Conservation (phyloP, 1,139 yeast genomes). For the Pneumocystis carinii region DNA sequence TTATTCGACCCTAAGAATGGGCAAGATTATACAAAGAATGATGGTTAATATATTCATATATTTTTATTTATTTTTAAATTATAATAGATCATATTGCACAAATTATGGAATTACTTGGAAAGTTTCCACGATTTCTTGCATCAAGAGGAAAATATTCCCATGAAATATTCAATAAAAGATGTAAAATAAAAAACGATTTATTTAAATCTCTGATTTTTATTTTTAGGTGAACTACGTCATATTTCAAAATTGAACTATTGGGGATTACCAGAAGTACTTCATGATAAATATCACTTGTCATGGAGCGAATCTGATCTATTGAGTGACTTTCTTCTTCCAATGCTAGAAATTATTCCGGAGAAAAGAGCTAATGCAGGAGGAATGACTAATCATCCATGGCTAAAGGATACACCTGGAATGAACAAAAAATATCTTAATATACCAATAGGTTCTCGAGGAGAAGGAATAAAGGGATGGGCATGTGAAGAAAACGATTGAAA, state of each 20-base stretch:
- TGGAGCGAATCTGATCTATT: slow-evolving; percentile 41
- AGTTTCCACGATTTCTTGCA: slow-evolving; percentile 39
- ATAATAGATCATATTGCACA: slow-evolving; percentile 60
- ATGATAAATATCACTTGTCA: slow-evolving; percentile 56
- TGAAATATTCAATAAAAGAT: slow-evolving; percentile 40
- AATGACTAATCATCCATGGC: slow-evolving; percentile 65
- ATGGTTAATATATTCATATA: slow-evolving; percentile 18
- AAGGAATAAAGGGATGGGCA: slow-evolving; percentile 65
- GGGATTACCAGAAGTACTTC: slow-evolving; percentile 50
- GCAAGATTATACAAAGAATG: slow-evolving; percentile 47
- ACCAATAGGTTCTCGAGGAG: slow-evolving; percentile 50
- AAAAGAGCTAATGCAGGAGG: slow-evolving; percentile 70
- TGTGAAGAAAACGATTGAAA: neutral
- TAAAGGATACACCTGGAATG: slow-evolving; percentile 45
- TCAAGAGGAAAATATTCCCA: slow-evolving; percentile 39
- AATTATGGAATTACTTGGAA: slow-evolving; percentile 57
- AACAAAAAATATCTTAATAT: slow-evolving; percentile 38
- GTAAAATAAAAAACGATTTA: neutral
- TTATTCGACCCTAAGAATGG: slow-evolving; percentile 70
- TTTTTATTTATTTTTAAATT: neutral
- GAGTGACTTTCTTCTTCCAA: slow-evolving; percentile 51
- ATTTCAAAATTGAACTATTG: slow-evolving; percentile 55
- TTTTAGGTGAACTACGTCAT: slow-evolving; percentile 33
- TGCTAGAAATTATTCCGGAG: slow-evolving; percentile 57
- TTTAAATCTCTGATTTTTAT: neutral